Evolutionary conservation across 2,329 filamentous ascomycete species (phyloP), one percentile per base, ranked within the genome.

Genomic region (Blastomyces gilchristii): DNA sequence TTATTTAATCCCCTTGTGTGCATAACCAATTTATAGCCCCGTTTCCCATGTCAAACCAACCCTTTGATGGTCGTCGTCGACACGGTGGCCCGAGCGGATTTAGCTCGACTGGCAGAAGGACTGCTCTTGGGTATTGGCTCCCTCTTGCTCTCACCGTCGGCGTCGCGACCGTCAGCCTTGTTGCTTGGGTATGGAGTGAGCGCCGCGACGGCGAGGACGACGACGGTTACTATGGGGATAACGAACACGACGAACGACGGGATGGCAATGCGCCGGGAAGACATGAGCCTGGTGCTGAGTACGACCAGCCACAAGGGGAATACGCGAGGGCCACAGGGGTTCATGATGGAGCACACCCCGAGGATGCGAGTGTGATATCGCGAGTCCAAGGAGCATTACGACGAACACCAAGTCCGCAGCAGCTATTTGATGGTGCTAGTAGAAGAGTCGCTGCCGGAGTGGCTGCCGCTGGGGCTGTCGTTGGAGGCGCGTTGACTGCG

Each of bases 171-270:
- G 87, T 89, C 62, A 91, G 92, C 43, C 78, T 96, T 58, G 92
- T 87, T 61, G 91, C 91, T 63, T 97, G 93, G 93, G 85, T 92
- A 65, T 96, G 91, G 91, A 95, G 89, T 74, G 91, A 96, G 78
- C 87, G 90, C 71, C 85, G 83, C 71, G 87, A 89, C 68, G 84
- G 87, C 64, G 49, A 52, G 37, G 83, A 86, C 61, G 82, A 84
- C 63, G 78, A 80, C 62, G 78, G 79, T 69, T 80, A 80, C 54
- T 67, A 70, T 60, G 69, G 69, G 62, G 69, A 68, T 47, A 41
- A 14, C 22, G 37, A 41, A 18, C 11, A 16, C 8, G 64, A 69
- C 43, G 57, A 63, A 52, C 64, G 69, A 22, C 68, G 65, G 62
- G 68, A 71, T 56, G 66, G 62, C 60, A 67, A 58, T 52, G 68